phyloP scores from a whole-genome alignment of 2,329 filamentous ascomycete species.

The Eutypa lata region DNA sequence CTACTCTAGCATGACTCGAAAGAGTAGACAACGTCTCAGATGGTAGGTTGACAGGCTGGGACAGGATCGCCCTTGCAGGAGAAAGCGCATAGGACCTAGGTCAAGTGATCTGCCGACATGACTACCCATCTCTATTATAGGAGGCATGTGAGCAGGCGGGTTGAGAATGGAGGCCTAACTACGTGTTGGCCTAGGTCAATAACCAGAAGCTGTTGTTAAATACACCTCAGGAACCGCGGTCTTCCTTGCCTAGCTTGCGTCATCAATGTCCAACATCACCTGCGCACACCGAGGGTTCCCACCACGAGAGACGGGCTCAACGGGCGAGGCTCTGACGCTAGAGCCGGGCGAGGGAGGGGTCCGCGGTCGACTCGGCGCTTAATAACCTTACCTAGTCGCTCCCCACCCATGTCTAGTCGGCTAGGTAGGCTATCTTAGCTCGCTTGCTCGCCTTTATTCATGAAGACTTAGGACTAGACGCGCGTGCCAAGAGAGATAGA shows the following conservation, averaged over 20 bases:
- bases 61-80: neutral
- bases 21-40: no score
- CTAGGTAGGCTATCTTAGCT: neutral
- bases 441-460: neutral
- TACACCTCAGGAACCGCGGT: neutral
- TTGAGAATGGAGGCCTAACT: neutral
- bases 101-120: neutral
- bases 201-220: neutral
- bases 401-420: neutral
- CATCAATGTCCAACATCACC: neutral
- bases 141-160: neutral
- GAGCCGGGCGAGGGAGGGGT: neutral
- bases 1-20: no score
- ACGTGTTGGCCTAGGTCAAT: neutral
- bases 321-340: neutral
- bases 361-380: neutral
- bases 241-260: neutral
- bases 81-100: neutral
- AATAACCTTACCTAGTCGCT: neutral
- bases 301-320: neutral
- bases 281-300: neutral
- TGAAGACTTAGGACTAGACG: neutral
- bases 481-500: neutral
- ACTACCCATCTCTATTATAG: no score
- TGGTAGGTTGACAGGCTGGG: no score